Conservation (phyloP, 1,284 basidiomycete species). For the Malassezia sympodialis region DNA sequence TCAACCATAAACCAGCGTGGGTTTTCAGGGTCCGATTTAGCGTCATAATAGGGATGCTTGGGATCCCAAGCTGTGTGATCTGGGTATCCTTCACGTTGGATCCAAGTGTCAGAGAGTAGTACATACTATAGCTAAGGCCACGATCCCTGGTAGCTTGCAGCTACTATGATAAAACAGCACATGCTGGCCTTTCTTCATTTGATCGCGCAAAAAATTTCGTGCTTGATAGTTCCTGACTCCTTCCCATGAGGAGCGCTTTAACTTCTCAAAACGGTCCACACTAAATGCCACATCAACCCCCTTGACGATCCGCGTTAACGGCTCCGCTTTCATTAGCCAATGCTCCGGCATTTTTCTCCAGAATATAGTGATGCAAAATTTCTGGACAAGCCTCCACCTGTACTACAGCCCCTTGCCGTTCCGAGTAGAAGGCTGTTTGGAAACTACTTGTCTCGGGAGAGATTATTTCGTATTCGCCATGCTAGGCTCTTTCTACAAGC, state of each 20-base stretch:
- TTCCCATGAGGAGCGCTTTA: slow-evolving; percentile 68
- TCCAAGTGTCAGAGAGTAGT: slow-evolving; percentile 54
- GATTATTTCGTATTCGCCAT: neutral
- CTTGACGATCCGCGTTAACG: slow-evolving; percentile 30
- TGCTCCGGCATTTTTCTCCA: slow-evolving; percentile 2
- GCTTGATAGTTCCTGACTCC: slow-evolving; percentile 85
- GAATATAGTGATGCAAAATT: neutral
- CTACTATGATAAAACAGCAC: slow-evolving; percentile 82
- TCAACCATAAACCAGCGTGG: slow-evolving; percentile 85
- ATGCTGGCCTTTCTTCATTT: slow-evolving; percentile 73
- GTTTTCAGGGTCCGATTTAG: slow-evolving; percentile 64
- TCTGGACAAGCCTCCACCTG: neutral
- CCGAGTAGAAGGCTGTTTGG: neutral
- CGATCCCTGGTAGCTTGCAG: slow-evolving; percentile 68
- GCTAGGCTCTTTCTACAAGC: slow-evolving; percentile 21
- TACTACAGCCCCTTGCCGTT: neutral
- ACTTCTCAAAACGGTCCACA: slow-evolving; percentile 26
- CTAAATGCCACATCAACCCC: slow-evolving; percentile 41
- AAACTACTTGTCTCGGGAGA: neutral
- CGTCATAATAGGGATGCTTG: slow-evolving; percentile 75
- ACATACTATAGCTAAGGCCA: slow-evolving; percentile 24
- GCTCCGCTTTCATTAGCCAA: slow-evolving; percentile 47
- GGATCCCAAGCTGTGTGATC: slow-evolving; percentile 30
- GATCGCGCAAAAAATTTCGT: slow-evolving; percentile 70
- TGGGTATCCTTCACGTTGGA: slow-evolving; percentile 44